Base-by-base conservation (phyloP, 495 filamentous ascomycete species). In the Neurospora africana region DNA sequence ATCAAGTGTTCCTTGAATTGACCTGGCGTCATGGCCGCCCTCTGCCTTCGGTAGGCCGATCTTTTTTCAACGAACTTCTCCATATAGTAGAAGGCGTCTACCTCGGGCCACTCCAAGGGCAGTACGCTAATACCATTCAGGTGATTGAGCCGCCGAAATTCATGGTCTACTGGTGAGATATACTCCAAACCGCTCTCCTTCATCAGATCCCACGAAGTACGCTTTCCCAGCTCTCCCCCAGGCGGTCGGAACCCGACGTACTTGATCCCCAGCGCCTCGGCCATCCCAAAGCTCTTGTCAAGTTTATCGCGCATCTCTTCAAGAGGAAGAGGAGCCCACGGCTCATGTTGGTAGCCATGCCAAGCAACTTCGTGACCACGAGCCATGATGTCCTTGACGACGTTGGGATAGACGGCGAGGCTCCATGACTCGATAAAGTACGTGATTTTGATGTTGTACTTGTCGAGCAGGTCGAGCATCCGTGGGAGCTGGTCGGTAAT, bases 11-110 rank as follows among this genome's bases (percentile, higher is more conserved):
- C 43, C 43, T 68, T 74, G 21, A 79, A 76, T 17, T 75, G 74
- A 1, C 1, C 58, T 30, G 77, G 74, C 27, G 44, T 58, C 61
- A 73, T 44, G 35, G 74, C 72, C 36, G 71, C 72, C 33, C 69
- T 71, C 44, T 37, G 68, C 73, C 70, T 72, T 36, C 75, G 40
- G 1, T 69, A 53, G 4, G 21, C 68, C 47, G 69, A 68, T 30
- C 78, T 58, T 17, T 78, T 74, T 17, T 44, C 72, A 1, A 67
- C 68, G 44, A 80, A 80, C 72, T 79, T 78, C 19, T 78, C 79
- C 80, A 81, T 82, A 53, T 82, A 82, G 71, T 77, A 82, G 68
- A 78, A 78, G 3, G 79, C 80, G 71, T 82, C 80, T 58, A 81
- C 78, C 5, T 75, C 74, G 21, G 15, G 70, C 80, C 78, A 81